Conservation (phyloP, 225 moss, liverwort and hornwort genomes). For the Polytrichum commune region DNA sequence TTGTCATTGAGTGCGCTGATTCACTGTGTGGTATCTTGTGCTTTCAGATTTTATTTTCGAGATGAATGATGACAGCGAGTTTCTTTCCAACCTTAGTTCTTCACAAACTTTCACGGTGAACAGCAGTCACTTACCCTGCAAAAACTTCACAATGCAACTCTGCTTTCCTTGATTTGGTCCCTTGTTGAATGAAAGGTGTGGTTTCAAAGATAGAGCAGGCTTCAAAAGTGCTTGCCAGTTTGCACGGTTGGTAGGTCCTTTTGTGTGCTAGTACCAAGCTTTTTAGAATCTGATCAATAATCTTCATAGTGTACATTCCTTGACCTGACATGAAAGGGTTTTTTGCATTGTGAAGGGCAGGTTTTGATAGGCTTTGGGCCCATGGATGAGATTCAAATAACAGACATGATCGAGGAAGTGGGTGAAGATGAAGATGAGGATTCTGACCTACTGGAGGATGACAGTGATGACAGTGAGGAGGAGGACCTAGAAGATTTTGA, state of each 20-base stretch:
- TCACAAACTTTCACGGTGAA: slow-evolving; percentile 82
- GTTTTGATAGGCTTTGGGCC: slow-evolving; percentile 86
- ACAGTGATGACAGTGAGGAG: slow-evolving; percentile 70
- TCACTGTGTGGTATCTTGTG: too few relatives aligned
- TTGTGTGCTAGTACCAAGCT: too few relatives aligned
- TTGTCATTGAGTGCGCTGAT: too few relatives aligned
- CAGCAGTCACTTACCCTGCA: slow-evolving; percentile 10
- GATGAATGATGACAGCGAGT: slow-evolving; percentile 92
- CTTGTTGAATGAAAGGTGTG: too few relatives aligned
- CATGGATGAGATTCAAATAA: slow-evolving; percentile 80
- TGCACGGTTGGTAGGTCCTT: too few relatives aligned
- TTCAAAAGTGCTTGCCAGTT: too few relatives aligned
- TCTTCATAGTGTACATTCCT: too few relatives aligned
- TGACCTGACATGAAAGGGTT: slow-evolving; percentile 30
- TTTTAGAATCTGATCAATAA: too few relatives aligned
- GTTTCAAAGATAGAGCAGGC: too few relatives aligned
- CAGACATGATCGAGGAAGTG: slow-evolving; percentile 69
- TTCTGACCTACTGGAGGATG: slow-evolving; percentile 54
- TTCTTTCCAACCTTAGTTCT: slow-evolving; percentile 68
- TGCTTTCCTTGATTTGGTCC: neutral
- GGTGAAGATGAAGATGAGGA: slow-evolving; percentile 57
- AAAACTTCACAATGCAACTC: neutral
- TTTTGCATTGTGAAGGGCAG: slow-evolving; percentile 55
- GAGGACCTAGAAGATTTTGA: slow-evolving; percentile 49
- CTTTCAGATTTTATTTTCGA: slow-evolving; percentile 91